phyloP scores from a whole-genome alignment of 163 green algal species.

The Chlorella variabilis region DNA sequence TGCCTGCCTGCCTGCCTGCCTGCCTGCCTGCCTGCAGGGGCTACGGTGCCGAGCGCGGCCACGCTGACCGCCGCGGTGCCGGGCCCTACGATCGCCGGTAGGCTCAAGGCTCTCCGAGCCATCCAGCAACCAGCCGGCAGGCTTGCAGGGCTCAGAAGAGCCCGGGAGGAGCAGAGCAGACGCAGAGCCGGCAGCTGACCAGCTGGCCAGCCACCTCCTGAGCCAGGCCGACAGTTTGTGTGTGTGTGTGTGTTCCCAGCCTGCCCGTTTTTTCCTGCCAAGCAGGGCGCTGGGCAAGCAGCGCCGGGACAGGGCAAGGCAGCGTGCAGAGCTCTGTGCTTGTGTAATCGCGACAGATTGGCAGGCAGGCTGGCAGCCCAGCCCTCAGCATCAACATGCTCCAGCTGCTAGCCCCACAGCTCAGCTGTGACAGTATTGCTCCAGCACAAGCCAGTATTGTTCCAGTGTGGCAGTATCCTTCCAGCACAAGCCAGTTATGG shows the following conservation, averaged over 20 bases:
- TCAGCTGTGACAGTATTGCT: conserved; percentile 2
- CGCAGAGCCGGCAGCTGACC: neutral
- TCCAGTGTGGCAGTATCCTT: neutral
- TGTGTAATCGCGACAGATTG: neutral
- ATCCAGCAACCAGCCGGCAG: neutral
- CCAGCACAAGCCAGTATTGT: too few species aligned
- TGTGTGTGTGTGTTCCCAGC: neutral
- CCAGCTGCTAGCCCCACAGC: conserved; percentile 11
- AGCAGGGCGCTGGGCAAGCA: neutral
- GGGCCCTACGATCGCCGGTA: conserved; percentile 44
- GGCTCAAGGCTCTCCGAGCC: neutral
- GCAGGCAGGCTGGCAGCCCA: neutral
- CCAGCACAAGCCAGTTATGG: neutral
- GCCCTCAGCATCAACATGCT: neutral
- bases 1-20: neutral
- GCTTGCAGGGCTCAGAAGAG: neutral
- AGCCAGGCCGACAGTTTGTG: neutral
- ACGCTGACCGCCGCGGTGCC: neutral
- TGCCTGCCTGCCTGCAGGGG: neutral
- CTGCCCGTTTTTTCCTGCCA: neutral
- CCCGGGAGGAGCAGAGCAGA: neutral
- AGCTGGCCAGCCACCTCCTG: neutral
- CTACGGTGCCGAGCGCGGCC: conserved; percentile 38
- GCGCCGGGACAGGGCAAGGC: too few species aligned
- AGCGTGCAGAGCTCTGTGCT: too few species aligned